Conservation (phyloP, 2,329 filamentous ascomycete species). For the Plenodomus lindquistii region DNA sequence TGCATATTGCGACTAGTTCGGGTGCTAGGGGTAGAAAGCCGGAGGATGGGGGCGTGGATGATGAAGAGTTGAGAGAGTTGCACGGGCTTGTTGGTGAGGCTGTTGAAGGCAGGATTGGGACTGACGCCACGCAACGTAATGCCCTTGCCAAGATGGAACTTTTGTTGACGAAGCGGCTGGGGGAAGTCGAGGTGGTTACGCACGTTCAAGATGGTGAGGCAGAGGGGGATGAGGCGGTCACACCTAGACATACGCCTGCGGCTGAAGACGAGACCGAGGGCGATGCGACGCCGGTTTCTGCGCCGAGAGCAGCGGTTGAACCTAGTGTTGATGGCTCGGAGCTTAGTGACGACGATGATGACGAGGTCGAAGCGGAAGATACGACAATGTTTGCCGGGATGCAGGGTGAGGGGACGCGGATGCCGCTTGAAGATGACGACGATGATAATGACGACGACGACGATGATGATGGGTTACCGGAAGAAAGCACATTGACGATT, state of each 20-base stretch:
- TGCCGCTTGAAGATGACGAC: conserved; percentile 36
- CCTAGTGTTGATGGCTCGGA: background rate
- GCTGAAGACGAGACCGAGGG: conserved; percentile 11
- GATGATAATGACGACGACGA: conserved; percentile 26
- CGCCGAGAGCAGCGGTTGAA: conserved; percentile 8
- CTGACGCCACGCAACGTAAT: conserved; percentile 58
- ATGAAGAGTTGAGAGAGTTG: conserved; percentile 36
- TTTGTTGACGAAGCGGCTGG: conserved; percentile 57
- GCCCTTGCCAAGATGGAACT: conserved; percentile 58
- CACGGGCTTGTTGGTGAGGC: conserved; percentile 53
- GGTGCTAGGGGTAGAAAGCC: conserved; percentile 30
- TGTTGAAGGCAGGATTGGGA: conserved; percentile 54
- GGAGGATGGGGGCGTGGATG: conserved; percentile 8
- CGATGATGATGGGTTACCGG: conserved; percentile 5
- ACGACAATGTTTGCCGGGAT: conserved; percentile 40
- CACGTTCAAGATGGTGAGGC: conserved; percentile 12
- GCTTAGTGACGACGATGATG: conserved; percentile 14
- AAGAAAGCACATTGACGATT: conserved; percentile 8
- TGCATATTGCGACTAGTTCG: conserved; percentile 70
- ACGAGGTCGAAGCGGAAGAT: conserved; percentile 30
- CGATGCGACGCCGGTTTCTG: conserved; percentile 19
- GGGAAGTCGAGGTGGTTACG: conserved; percentile 31
- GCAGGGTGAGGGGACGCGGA: conserved; percentile 40
- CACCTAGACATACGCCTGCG: conserved; percentile 12
- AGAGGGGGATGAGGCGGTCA: conserved; percentile 24